Conservation (phyloP, 768 basidiomycete genomes). For the Coprinellus micaceus region DNA sequence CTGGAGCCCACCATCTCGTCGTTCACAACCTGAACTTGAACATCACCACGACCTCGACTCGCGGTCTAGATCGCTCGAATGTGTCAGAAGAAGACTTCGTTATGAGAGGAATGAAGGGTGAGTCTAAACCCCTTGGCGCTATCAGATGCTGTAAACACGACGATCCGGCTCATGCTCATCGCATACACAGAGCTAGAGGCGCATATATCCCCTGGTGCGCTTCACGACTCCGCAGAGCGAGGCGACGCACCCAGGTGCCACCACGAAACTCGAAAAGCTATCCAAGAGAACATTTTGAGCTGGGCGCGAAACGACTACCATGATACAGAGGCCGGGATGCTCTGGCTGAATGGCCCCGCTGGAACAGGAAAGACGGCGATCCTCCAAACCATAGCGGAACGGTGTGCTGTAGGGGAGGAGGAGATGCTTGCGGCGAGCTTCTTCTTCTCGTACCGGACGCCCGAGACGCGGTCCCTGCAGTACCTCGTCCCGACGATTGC, state of each 20-base stretch:
- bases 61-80: no score
- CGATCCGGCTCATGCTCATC: background rate
- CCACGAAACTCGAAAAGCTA: background rate
- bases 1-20: no score
- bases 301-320: background rate
- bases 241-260: slow-evolving; percentile 1
- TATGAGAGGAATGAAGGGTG: background rate
- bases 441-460: slow-evolving; percentile 6
- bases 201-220: background rate
- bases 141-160: background rate
- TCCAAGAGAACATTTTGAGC: background rate
- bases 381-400: slow-evolving; percentile 3
- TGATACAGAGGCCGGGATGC: background rate
- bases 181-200: background rate
- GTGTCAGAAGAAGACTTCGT: no score
- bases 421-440: slow-evolving; percentile 6
- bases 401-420: background rate
- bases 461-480: background rate
- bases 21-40: no score
- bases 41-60: no score
- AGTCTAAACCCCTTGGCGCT: no score
- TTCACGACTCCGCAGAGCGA: no score
- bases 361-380: slow-evolving; percentile 9
- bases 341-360: slow-evolving; percentile 7
- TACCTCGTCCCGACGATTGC: slow-evolving; percentile 3